phyloP scores from a whole-genome alignment of 2,329 filamentous ascomycete genomes.

The Apiospora hydei region DNA sequence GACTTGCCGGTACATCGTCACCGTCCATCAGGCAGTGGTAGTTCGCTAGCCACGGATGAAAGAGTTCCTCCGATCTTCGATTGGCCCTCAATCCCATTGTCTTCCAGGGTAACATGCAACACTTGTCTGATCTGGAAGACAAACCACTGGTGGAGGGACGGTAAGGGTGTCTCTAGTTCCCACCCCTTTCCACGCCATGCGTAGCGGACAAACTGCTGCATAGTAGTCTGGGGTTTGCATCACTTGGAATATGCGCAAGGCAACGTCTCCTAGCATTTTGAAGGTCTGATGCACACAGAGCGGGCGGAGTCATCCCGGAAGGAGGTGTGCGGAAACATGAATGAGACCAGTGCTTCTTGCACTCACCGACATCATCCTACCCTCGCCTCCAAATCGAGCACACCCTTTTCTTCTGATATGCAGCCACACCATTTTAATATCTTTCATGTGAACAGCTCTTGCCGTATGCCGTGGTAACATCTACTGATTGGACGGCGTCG shows the following conservation, averaged over 20 bases:
- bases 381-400: slow-evolving; percentile 11
- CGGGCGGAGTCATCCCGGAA: neutral
- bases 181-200: neutral
- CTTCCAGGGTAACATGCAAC: neutral
- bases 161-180: slow-evolving; percentile 9
- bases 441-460: neutral
- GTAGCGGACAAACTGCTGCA: neutral
- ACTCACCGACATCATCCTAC: neutral
- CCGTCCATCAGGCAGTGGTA: neutral
- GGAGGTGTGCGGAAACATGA: neutral
- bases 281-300: neutral
- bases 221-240: neutral
- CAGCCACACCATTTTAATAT: neutral
- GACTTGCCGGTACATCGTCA: neutral
- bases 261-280: neutral
- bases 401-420: neutral
- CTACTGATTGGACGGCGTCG: neutral
- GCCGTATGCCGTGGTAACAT: neutral
- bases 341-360: neutral
- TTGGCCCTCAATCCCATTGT: neutral
- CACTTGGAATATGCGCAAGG: neutral
- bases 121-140: neutral
- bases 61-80: neutral
- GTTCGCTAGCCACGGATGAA: neutral
- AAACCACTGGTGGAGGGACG: neutral